phyloP scores from a whole-genome alignment of 139 green algal genomes.

The Dunaliella primolecta region DNA sequence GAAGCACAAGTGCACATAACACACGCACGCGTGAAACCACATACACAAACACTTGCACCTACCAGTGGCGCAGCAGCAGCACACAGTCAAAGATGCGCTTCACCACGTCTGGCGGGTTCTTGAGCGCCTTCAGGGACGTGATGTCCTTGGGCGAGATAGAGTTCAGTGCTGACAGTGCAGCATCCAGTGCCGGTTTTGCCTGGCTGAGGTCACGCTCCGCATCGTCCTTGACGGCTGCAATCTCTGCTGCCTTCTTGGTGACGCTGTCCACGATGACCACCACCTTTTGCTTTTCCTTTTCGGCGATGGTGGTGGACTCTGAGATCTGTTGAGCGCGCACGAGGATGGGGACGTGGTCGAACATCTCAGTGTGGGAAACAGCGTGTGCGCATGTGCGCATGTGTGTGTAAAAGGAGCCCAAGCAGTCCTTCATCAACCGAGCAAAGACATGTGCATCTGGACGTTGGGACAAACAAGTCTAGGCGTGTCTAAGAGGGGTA shows the following conservation, averaged over 20 bases:
- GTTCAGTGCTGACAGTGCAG: conserved; percentile 82
- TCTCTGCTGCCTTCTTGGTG: conserved; percentile 61
- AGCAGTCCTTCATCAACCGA: too few species aligned
- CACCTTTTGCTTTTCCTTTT: conserved; percentile 89
- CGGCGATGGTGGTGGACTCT: conserved; percentile 82
- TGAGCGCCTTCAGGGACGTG: conserved; percentile 83
- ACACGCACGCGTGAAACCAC: not conserved
- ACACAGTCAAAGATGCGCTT: conserved; percentile 96
- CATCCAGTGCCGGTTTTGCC: conserved; percentile 89
- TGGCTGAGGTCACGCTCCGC: conserved; percentile 85
- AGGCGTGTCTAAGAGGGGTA: too few species aligned
- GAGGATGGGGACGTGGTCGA: not conserved
- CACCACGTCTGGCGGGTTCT: conserved; percentile 92
- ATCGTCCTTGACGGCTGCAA: conserved; percentile 68
- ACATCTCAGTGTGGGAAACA: not conserved
- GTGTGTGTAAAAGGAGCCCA: too few species aligned
- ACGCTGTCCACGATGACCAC: conserved; percentile 81
- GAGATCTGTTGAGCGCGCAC: conserved; percentile 78
- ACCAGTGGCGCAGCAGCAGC: conserved; percentile 74
- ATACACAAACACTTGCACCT: too few species aligned
- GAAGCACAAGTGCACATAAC: not conserved
- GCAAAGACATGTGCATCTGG: too few species aligned
- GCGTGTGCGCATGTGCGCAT: not conserved
- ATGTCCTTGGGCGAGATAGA: conserved; percentile 87
- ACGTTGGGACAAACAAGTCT: too few species aligned